These are phyloP conservation scores for Globisporangium perplexum DNA, from an alignment of 352 stramenopile genomes.

Conservation along the genomic window DNA sequence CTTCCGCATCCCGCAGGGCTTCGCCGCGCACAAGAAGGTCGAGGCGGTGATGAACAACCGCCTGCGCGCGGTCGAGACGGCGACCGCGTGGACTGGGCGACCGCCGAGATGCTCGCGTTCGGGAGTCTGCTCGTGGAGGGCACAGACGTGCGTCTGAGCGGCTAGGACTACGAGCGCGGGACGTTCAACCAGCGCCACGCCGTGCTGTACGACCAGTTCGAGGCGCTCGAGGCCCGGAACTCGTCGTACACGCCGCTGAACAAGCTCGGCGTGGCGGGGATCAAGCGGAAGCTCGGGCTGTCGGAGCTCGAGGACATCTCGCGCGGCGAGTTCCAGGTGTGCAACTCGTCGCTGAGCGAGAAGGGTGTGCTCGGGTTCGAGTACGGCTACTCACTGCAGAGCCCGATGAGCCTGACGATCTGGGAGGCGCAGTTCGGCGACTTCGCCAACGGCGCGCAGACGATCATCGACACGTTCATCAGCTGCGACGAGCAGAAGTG, in stretches of 20 bases:
- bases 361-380: conserved; percentile 84
- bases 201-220: conserved; percentile 85
- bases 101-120: conserved; percentile 85
- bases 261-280: conserved; percentile 37
- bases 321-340: conserved; percentile 59
- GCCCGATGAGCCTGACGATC: conserved; percentile 65
- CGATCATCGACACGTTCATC: conserved; percentile 87
- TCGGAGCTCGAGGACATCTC: conserved; percentile 31
- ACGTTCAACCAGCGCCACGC: conserved; percentile 90
- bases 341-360: conserved; percentile 81
- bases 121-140: conserved; percentile 82
- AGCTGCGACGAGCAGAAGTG: conserved; percentile 83
- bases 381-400: conserved; percentile 84
- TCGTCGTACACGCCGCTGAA: conserved; percentile 96
- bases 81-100: conserved; percentile 84
- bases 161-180: conserved; percentile 86
- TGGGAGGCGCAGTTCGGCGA: conserved; percentile 93
- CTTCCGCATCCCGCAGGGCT: conserved; percentile 75
- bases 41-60: conserved; percentile 86
- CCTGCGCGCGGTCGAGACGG: conserved; percentile 69
- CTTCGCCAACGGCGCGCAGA: conserved; percentile 87
- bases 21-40: conserved; percentile 82
- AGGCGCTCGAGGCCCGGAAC: conserved; percentile 67
- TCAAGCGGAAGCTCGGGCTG: conserved; percentile 37
- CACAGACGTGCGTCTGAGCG: conserved; percentile 76